A percentile compares a stretch with the other conserved stretches of the same genome.
Evolutionary conservation across 2,329 filamentous ascomycete genomes (phyloP).

Genomic region (Cladobotryum protrusum): DNA sequence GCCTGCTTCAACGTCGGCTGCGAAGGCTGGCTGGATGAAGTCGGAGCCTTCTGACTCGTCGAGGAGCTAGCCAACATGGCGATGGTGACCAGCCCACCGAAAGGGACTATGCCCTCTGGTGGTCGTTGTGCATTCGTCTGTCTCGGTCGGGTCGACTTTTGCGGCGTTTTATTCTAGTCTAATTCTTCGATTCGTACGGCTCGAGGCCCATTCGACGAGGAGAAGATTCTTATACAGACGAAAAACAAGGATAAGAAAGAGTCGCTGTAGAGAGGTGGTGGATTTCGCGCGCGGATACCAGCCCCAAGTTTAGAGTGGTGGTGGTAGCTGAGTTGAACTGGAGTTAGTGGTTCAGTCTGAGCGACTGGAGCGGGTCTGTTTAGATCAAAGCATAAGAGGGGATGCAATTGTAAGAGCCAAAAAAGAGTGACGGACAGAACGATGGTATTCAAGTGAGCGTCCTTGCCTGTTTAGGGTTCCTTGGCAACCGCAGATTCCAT

Average conservation of each 20-base stretch:
- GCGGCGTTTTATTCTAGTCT: neutral
- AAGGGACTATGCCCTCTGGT: conserved; percentile 32
- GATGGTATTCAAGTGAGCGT: neutral
- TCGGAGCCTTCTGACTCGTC: conserved; percentile 25
- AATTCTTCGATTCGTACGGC: neutral
- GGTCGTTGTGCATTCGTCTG: conserved; percentile 32
- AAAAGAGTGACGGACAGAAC: neutral
- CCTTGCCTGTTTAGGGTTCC: neutral
- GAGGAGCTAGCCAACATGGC: conserved; percentile 29
- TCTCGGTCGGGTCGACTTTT: conserved; percentile 11
- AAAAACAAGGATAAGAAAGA: neutral
- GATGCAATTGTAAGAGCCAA: neutral
- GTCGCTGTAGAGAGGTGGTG: neutral
- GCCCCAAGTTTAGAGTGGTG: neutral
- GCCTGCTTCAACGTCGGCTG: conserved; percentile 27
- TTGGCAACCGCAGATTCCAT: neutral
- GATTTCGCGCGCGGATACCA: neutral
- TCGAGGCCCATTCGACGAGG: conserved; percentile 4
- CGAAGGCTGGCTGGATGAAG: conserved; percentile 30
- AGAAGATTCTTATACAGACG: neutral
- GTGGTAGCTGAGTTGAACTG: neutral
- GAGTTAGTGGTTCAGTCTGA: neutral
- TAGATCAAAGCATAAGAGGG: neutral
- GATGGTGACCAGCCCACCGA: conserved; percentile 29
- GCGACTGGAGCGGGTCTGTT: too few species aligned